Evolutionary conservation across 441 rosid genomes (phyloP).

Genomic region (Arabidopsis lyrata): DNA sequence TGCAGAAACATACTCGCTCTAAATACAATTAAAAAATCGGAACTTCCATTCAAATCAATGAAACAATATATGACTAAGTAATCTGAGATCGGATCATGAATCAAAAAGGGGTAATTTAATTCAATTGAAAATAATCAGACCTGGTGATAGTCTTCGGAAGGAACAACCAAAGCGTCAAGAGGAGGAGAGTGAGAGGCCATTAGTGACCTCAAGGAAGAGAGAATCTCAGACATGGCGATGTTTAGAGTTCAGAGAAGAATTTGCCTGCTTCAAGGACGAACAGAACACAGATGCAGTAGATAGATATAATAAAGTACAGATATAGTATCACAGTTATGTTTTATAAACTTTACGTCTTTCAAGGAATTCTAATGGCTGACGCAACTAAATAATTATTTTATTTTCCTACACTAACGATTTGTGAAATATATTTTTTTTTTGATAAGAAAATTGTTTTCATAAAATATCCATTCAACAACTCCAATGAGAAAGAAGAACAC

Average conservation of each 20-base stretch:
- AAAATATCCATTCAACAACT: no score
- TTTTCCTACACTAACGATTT: neutral
- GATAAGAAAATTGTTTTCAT: neutral
- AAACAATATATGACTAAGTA: neutral
- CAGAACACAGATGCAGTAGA: constrained; percentile 29
- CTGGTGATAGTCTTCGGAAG: constrained; percentile 96
- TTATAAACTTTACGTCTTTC: constrained; percentile 4
- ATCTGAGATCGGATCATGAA: constrained; percentile 36
- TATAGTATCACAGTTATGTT: neutral
- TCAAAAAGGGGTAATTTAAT: neutral
- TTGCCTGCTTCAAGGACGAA: constrained; percentile 13
- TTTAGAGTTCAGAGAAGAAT: neutral
- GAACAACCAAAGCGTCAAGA: constrained; percentile 83
- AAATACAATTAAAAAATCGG: constrained; percentile 9
- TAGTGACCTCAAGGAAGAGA: constrained; percentile 74
- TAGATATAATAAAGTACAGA: constrained; percentile 18
- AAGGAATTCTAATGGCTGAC: constrained; percentile 38
- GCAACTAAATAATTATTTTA: neutral
- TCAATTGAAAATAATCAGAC: constrained; percentile 38
- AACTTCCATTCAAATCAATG: constrained; percentile 11
- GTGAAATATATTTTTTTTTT: neutral
- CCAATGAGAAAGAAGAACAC: no score
- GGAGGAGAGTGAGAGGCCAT: constrained; percentile 97
- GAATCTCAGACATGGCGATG: constrained; percentile 63
- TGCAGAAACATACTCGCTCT: constrained; percentile 94